These are phyloP conservation scores for Venturia aucupariae DNA, from an alignment of 2,329 filamentous ascomycete species.

Conservation along the genomic window DNA sequence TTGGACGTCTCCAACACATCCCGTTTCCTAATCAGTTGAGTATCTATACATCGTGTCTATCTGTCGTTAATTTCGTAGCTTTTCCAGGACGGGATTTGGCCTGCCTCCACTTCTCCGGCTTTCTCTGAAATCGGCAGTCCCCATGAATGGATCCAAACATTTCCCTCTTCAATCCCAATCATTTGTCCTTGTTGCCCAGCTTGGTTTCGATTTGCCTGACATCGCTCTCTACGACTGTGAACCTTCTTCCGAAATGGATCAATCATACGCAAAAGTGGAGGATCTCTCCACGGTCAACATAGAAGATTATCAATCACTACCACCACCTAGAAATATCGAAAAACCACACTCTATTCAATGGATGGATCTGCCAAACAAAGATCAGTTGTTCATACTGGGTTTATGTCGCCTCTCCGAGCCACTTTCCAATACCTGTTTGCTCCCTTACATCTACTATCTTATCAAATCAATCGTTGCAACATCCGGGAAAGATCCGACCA, in stretches of 20 bases:
- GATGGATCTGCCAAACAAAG: slow-evolving; percentile 56
- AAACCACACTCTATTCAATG: slow-evolving; percentile 33
- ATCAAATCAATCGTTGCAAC: slow-evolving; percentile 55
- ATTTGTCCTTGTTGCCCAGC: not conserved
- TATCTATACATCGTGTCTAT: not conserved
- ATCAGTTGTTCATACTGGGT: slow-evolving; percentile 58
- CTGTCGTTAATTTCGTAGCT: not conserved
- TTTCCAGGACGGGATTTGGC: too few species aligned
- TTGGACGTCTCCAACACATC: too few species aligned
- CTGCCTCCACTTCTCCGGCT: not conserved
- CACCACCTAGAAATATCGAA: not conserved
- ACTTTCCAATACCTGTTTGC: slow-evolving; percentile 59
- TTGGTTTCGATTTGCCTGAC: not conserved
- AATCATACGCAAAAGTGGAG: not conserved
- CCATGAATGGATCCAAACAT: not conserved
- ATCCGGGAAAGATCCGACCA: slow-evolving; percentile 30
- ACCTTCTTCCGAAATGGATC: not conserved
- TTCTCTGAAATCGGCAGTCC: not conserved
- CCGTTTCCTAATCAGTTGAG: too few species aligned
- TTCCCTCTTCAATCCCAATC: not conserved
- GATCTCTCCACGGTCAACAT: not conserved
- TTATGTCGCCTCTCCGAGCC: slow-evolving; percentile 62
- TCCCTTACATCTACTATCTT: slow-evolving; percentile 67
- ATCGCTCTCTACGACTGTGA: not conserved
- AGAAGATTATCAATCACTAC: not conserved